These are phyloP conservation scores for Ophiorrhiza pumila DNA, from an alignment of 257 asterid genomes.

Conservation along the genomic window DNA sequence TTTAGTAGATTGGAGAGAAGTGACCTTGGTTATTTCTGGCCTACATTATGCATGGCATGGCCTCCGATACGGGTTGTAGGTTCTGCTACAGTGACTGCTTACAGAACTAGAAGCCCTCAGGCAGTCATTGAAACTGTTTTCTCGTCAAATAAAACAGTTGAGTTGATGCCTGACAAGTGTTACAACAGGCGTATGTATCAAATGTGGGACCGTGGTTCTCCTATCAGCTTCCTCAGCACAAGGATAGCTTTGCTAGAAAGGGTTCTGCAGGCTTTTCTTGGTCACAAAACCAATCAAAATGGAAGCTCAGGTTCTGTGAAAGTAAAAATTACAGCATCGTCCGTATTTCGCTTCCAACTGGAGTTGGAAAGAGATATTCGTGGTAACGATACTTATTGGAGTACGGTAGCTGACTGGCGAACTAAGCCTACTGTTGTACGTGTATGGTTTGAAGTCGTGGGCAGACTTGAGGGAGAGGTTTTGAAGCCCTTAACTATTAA, in stretches of 20 bases:
- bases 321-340: constrained; percentile 43
- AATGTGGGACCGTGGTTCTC: constrained; percentile 26
- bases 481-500: constrained; percentile 52
- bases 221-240: constrained; percentile 28
- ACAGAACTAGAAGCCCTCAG: constrained; percentile 43
- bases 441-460: constrained; percentile 56
- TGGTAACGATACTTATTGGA: constrained; percentile 61
- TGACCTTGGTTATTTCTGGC: constrained; percentile 30
- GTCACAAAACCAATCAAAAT: constrained; percentile 22
- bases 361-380: constrained; percentile 56
- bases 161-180: constrained; percentile 64
- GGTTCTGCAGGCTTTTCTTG: constrained; percentile 33
- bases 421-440: constrained; percentile 66
- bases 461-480: constrained; percentile 49
- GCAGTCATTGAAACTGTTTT: constrained; percentile 37
- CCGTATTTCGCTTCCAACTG: constrained; percentile 61
- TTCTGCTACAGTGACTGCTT: constrained; percentile 59
- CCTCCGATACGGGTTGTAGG: constrained; percentile 52
- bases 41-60: constrained; percentile 43
- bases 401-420: constrained; percentile 75
- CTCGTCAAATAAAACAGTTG: constrained; percentile 36
- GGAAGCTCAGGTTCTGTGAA: constrained; percentile 36
- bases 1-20: constrained; percentile 21
- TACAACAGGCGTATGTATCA: constrained; percentile 31
- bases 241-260: constrained; percentile 46